Conservation (phyloP, 257 asterid species). For the Nicotiana tomentosiformis region DNA sequence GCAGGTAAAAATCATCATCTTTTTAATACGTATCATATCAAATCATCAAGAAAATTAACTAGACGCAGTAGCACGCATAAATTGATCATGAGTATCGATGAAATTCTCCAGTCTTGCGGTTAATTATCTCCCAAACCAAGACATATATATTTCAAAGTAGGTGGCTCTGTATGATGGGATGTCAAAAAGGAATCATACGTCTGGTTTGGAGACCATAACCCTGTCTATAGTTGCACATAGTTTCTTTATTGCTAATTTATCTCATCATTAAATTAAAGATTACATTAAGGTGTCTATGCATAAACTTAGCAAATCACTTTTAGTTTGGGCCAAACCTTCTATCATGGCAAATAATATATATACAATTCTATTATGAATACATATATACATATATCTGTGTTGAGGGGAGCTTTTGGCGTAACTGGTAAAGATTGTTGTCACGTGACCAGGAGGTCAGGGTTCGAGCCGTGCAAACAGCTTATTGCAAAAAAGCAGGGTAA, state of each 20-base stretch:
- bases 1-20: not conserved
- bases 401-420: too few species aligned
- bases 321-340: not conserved
- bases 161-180: not conserved
- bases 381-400: too few species aligned
- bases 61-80: not conserved
- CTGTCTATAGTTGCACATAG: not conserved
- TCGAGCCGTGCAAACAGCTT: too few species aligned
- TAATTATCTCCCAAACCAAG: not conserved
- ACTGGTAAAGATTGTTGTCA: too few species aligned
- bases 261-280: not conserved
- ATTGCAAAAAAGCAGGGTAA: too few species aligned
- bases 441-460: too few species aligned
- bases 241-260: not conserved
- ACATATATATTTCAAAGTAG: not conserved
- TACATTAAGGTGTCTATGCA: too few species aligned
- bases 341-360: not conserved
- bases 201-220: not conserved
- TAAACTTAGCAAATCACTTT: not conserved
- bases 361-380: not conserved
- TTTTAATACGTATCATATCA: not conserved
- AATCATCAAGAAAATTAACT: not conserved
- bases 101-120: not conserved
- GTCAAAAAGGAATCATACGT: not conserved
- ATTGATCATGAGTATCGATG: not conserved